These are phyloP conservation scores for Trametes sanguinea DNA, from an alignment of 768 basidiomycete genomes.

Conservation along the genomic window DNA sequence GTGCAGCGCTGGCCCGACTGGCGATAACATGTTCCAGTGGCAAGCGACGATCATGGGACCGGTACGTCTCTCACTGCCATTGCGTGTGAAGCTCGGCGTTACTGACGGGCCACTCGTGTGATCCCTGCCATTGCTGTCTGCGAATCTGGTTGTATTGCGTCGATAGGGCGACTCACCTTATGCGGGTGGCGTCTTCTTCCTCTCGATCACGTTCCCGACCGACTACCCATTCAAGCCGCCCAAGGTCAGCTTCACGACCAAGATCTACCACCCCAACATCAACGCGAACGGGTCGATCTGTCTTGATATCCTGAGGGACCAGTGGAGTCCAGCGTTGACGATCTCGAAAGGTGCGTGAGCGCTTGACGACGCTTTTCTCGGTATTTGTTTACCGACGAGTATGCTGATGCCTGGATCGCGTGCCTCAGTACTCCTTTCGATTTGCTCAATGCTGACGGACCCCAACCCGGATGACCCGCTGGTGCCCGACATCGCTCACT, in stretches of 20 bases:
- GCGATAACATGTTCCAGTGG: constrained; percentile 99
- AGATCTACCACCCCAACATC: constrained; percentile 99
- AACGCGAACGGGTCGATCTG: constrained; percentile 99
- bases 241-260: constrained; percentile 99
- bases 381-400: background rate
- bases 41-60: constrained; percentile 99
- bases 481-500: constrained; percentile 96
- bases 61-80: constrained; percentile 51
- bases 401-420: constrained; percentile 2
- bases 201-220: constrained; percentile 89
- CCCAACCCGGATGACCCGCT: constrained; percentile 99
- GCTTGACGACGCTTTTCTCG: background rate
- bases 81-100: constrained; percentile 11
- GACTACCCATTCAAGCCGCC: constrained; percentile 99
- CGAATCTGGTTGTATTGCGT: constrained; percentile 21
- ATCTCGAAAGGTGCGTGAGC: constrained; percentile 87
- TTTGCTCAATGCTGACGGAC: constrained; percentile 99
- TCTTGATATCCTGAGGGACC: constrained; percentile 96
- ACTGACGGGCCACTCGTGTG: constrained; percentile 10
- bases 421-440: constrained; percentile 82
- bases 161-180: constrained; percentile 94
- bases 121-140: constrained; percentile 3
- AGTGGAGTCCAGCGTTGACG: constrained; percentile 98
- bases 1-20: constrained; percentile 97
- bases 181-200: constrained; percentile 99